Evolutionary conservation across 2,329 filamentous ascomycete genomes (phyloP), one percentile per base, ranked within the genome.

Genomic region (Fusarium sp.): DNA sequence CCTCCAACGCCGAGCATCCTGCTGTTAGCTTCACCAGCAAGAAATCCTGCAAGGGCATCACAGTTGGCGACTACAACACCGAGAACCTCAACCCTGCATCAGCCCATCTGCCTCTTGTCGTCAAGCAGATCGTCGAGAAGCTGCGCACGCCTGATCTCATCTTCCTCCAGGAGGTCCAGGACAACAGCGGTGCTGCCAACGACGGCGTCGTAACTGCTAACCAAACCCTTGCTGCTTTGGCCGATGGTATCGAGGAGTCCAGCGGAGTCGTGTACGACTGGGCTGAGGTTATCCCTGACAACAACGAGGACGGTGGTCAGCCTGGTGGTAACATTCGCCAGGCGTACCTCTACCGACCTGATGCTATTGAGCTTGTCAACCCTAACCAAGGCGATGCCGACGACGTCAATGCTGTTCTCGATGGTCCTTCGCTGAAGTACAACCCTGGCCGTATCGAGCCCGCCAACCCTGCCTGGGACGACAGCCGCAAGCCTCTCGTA

Each of bases 381-480:
- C 82, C 84, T 50, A 88, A 85, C 74, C 83, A 82, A 1, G 90
- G 90, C 45, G 80, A 79, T 40, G 78, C 83, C 41, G 81, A 80
- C 3, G 83, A 88, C 32, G 84, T 83, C 15, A 89, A 86, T 62
- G 81, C 84, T 62, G 87, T 92, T 7, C 77, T 90, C 2, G 75
- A 82, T 3, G 75, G 75, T 11, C 85, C 87, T 0, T 79, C 78
- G n/a, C 83, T 93, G 39, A 88, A 84, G 69, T 90, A 83, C 77
- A 92, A 92, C 78, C 90, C 90, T 0, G 90, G 90, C 14, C 85
- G 86, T 41, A 89, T 92, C 71, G 89, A 90, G 51, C 89, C 90
- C 0, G 66, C 75, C 22, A 89, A 89, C 74, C 68, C 73, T 6
- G 89, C 87, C 1, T 93, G 88, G 86, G 78, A 78, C 4, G 79